Evolutionary conservation across 176 grass and related monocot species (phyloP).

Genomic region (Oropetium thomaeum): DNA sequence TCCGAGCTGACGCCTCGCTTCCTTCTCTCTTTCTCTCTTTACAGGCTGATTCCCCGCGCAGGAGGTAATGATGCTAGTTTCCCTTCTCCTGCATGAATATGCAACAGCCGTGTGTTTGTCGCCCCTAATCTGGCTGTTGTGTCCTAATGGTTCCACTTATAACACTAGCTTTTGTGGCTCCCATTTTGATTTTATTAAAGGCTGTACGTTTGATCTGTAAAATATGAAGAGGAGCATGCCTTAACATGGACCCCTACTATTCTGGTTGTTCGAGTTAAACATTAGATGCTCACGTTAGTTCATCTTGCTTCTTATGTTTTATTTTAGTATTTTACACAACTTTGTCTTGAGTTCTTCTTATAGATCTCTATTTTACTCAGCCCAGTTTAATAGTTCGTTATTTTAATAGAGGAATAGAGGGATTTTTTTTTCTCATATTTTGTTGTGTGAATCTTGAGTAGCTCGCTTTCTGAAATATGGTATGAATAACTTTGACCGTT

Average conservation of each 20-base stretch:
- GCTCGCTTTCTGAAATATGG: not conserved
- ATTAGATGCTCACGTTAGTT: not conserved
- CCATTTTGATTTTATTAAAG: not conserved
- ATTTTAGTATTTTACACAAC: not conserved
- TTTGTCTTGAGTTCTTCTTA: not conserved
- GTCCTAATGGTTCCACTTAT: not conserved
- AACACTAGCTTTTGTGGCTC: not conserved
- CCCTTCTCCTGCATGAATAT: not conserved
- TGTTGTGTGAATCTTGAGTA: not conserved
- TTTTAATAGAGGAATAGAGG: too few species aligned
- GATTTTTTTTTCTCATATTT: not conserved
- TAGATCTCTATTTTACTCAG: not conserved
- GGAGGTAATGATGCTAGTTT: constrained; percentile 36
- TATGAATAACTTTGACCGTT: not conserved
- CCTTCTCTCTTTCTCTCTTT: not conserved
- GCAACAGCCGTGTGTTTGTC: not conserved
- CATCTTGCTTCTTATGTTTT: not conserved
- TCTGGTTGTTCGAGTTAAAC: not conserved
- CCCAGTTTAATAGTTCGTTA: not conserved
- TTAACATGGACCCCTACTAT: not conserved
- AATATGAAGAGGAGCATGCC: too few species aligned
- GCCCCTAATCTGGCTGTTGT: not conserved
- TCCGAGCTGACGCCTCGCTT: constrained; percentile 13
- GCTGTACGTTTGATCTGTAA: not conserved
- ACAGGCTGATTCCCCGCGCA: constrained; percentile 66